phyloP scores from a whole-genome alignment of 495 filamentous ascomycete species.

The Pseudevernia furfuracea region DNA sequence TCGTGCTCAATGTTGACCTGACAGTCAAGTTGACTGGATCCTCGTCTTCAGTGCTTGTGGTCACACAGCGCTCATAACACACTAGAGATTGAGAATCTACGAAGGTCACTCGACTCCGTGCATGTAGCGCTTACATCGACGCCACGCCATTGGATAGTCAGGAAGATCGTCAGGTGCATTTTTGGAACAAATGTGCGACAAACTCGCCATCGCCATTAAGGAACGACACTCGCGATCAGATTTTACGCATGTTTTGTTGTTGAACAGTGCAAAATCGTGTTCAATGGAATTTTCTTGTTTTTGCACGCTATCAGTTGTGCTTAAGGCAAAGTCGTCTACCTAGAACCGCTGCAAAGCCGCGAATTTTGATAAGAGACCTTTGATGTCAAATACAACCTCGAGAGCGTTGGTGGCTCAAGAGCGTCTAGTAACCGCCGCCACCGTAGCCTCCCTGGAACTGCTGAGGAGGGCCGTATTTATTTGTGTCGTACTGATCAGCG shows the following conservation, averaged over 20 bases:
- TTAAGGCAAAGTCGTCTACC: not conserved
- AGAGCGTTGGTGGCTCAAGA: not conserved
- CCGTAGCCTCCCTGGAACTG: conserved; percentile 15
- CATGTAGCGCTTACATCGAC: not conserved
- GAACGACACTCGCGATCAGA: not conserved
- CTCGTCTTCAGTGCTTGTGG: too few species aligned
- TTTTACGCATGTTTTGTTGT: not conserved
- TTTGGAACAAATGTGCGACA: too few species aligned
- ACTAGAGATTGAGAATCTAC: too few species aligned
- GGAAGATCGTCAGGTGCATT: not conserved
- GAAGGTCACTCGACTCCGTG: too few species aligned
- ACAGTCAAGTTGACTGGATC: too few species aligned
- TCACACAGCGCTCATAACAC: too few species aligned
- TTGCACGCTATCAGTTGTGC: conserved; percentile 5
- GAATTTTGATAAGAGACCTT: not conserved
- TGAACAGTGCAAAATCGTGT: too few species aligned
- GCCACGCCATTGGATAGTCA: not conserved
- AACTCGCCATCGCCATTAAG: too few species aligned
- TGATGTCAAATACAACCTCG: not conserved
- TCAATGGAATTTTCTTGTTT: not conserved
- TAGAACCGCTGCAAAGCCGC: not conserved
- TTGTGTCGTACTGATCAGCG: conserved; percentile 40
- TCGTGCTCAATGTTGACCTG: too few species aligned
- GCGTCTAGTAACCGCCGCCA: not conserved
- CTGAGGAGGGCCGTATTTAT: conserved; percentile 33